Evolutionary conservation across 2,329 filamentous ascomycete species (phyloP), one percentile per base, ranked within the genome.

Genomic region (Aureobasidium sp.): DNA sequence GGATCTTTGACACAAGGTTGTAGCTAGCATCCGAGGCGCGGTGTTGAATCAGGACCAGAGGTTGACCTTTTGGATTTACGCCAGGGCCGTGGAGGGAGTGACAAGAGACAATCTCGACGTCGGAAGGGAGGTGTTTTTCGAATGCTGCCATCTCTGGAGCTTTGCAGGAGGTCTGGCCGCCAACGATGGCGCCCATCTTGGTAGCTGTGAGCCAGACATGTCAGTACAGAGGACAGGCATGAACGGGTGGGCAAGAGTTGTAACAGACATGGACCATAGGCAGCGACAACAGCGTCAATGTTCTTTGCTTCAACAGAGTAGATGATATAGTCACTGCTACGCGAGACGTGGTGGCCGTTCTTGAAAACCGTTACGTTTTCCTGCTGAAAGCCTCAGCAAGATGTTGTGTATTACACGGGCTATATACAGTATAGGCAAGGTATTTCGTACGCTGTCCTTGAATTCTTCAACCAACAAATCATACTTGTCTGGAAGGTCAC

Each of bases 81-180:
- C 87, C 88, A 20, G 94, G 94, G 1, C 94, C 94, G 75, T 99
- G 94, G 17, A 99, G 86, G 27, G 94, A 97, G 79, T 99, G 94
- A 75, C 92, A 96, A 4, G 91, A 96, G 61, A 99, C 84, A 67
- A 99, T 96, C 71, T 95, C 87, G 70, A 96, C 90, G 75, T 99
- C 94, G 39, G 79, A 70, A 1, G 94, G 94, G 20, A 99, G 84
- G 76, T 96, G 84, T 67, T 86, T 85, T 70, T 97, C 93, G 69
- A 99, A 97, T 3, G 94, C 93, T 39, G 86, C 86, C 70, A 99
- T 94, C 75, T 99, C 94, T 23, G 94, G 94, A 53, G 91, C 91
- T 77, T 99, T 99, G 82, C 94, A 99, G 0, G 94, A 97, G 0
- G 94, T 99, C 75, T 99, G 94, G 9, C 94, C 94, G 64, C 94